A percentile compares a stretch with the other conserved stretches of the same genome.
Conservation (phyloP, 768 basidiomycete genomes). For the Leccinum rimulosum region DNA sequence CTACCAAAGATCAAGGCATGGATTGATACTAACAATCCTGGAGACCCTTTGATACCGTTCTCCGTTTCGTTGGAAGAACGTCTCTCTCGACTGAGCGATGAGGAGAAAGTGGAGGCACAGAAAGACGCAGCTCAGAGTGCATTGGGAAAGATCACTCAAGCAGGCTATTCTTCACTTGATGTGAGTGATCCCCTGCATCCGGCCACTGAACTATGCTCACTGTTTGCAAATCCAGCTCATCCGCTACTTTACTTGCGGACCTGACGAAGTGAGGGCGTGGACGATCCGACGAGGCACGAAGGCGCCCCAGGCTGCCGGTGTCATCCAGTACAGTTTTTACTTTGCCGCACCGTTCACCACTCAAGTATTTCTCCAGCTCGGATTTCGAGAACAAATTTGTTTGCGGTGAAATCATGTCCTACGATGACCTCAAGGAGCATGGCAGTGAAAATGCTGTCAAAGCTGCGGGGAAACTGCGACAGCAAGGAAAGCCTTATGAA, state of each 20-base stretch:
- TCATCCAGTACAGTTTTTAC: constrained; percentile 75
- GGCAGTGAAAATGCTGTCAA: constrained; percentile 91
- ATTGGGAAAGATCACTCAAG: constrained; percentile 91
- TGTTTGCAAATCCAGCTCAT: constrained; percentile 59
- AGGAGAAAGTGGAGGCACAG: constrained; percentile 78
- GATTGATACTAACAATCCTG: constrained; percentile 96
- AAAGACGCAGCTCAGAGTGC: constrained; percentile 73
- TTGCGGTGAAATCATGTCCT: constrained; percentile 95
- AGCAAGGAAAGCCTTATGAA: constrained; percentile 97
- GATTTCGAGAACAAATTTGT: constrained; percentile 99
- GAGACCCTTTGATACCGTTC: constrained; percentile 95
- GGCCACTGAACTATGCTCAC: background rate
- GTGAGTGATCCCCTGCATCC: constrained; percentile 40
- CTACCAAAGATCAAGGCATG: constrained; percentile 95
- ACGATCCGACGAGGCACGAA: constrained; percentile 92
- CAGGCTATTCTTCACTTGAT: constrained; percentile 85
- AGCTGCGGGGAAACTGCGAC: constrained; percentile 90
- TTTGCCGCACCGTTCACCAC: background rate
- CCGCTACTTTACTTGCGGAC: constrained; percentile 96
- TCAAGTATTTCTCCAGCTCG: constrained; percentile 46
- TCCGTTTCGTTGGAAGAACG: constrained; percentile 95
- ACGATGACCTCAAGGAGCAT: constrained; percentile 85
- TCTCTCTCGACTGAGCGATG: constrained; percentile 54
- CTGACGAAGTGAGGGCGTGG: constrained; percentile 97
- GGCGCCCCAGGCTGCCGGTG: constrained; percentile 96